Evolutionary conservation across 768 basidiomycete genomes (phyloP).

Genomic region (Asterophora lycoperdoides): DNA sequence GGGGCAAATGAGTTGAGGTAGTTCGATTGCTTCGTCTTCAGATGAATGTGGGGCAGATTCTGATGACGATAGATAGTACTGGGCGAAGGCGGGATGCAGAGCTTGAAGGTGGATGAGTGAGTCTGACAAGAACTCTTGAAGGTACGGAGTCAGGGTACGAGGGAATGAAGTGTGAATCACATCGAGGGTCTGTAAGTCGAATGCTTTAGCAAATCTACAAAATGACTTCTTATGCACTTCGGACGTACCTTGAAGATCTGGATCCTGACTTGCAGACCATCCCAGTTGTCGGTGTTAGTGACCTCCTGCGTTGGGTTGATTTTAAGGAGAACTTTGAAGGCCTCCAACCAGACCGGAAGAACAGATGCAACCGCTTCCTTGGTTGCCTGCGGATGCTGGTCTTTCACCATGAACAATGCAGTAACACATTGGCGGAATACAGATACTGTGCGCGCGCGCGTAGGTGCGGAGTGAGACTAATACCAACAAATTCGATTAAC

Average conservation of each 20-base stretch:
- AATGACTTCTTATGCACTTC: constrained; percentile 8
- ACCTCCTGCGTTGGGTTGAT: constrained; percentile 64
- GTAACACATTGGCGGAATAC: constrained; percentile 90
- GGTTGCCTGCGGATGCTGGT: constrained; percentile 82
- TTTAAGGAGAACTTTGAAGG: constrained; percentile 73
- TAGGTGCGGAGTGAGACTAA: constrained; percentile 70
- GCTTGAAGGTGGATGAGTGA: constrained; percentile 57
- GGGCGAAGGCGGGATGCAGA: constrained; percentile 56
- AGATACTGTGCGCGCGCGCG: constrained; percentile 78
- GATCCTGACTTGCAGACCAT: constrained; percentile 70
- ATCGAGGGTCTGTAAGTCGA: constrained; percentile 61
- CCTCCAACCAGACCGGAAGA: constrained; percentile 88
- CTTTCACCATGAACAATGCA: constrained; percentile 92
- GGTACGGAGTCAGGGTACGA: constrained; percentile 58
- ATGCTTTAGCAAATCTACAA: neutral
- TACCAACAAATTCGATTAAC: neutral
- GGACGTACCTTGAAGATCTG: constrained; percentile 76
- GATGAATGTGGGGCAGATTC: constrained; percentile 58
- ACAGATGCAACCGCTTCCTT: constrained; percentile 78
- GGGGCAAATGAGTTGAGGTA: constrained; percentile 72
- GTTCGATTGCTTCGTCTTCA: constrained; percentile 73
- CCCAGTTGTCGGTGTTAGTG: constrained; percentile 62
- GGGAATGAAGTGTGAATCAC: constrained; percentile 81
- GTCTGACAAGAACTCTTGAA: constrained; percentile 53
- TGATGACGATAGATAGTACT: constrained; percentile 55